Evolutionary conservation across 1,139 yeast genomes (phyloP), one percentile per base, ranked within the genome.

Genomic region (Debaryomyces nepalensis): DNA sequence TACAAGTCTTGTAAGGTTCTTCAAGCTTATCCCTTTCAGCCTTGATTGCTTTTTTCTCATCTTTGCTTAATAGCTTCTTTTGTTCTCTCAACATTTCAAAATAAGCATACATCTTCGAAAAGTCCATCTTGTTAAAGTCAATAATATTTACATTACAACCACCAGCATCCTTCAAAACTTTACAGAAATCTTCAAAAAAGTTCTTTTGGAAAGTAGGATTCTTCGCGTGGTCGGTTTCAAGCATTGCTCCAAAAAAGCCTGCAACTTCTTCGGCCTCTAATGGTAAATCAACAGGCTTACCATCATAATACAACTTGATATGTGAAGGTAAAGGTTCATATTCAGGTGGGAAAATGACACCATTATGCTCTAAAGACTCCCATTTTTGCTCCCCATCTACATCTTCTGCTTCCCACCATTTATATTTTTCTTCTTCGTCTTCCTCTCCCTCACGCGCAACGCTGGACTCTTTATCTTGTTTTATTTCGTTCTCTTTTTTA

Each of bases 231-330:
- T 90, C 97, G 0, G 95, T 79, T 53, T 87, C 91, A 33, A 91
- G 49, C 81, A 91, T 77, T 5, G 97, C 97, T 12, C 87, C 98
- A 63, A 75, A 93, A 59, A 90, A 91, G 0, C 97, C 97, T 0
- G 97, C 98, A 26, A 93, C 97, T 63, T 93, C 98, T 64, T 93
- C 99, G 2, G 97, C 98, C 43, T 77, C 87, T 1, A 70, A 66
- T 0, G 96, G 93, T 46, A 91, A 70, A 20, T 68, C 70, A 1
- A 91, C 89, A 0, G 93, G 86, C 50, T 78, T 75, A 1, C 88
- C 89, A 51, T 86, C 84, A 57, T 91, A 91, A 48, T 79, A 75
- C 44, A 93, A 59, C 57, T 86, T 87, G 36, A 90, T 87, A 53
- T 80, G 77, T n/a, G 80, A 70, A 0, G 98, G 98, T 32, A 93